Percentiles rank a stretch among this genome's conserved stretches.
Conservation (phyloP, 1,284 basidiomycete species). For the Waitea zeae region DNA sequence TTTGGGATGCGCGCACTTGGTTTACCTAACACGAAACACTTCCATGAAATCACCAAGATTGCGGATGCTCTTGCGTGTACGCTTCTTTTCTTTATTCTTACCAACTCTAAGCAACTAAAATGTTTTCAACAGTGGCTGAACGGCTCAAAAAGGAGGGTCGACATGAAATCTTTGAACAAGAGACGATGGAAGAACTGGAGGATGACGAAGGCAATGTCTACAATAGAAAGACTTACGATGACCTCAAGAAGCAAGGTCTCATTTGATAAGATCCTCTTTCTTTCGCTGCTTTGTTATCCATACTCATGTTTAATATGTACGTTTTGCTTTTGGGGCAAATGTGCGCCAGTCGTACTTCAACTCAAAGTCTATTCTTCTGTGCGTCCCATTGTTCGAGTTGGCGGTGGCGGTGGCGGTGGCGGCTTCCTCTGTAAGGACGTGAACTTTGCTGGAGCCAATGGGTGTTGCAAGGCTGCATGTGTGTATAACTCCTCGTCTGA, state of each 20-base stretch:
- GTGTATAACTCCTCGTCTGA: constrained; percentile 72
- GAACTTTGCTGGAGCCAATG: no score
- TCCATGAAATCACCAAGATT: constrained; percentile 96
- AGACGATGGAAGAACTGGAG: constrained; percentile 93
- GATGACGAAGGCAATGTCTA: constrained; percentile 96
- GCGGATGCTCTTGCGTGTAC: constrained; percentile 86
- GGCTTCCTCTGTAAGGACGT: no score
- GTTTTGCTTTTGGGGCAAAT: no score
- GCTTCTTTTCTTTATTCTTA: no score
- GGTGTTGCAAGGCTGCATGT: no score
- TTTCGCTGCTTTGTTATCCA: no score
- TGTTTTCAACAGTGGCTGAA: constrained; percentile 60
- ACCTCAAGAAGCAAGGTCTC: constrained; percentile 81
- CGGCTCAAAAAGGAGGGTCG: constrained; percentile 89
- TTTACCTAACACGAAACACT: constrained; percentile 96
- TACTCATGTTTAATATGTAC: no score
- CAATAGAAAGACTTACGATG: constrained; percentile 80
- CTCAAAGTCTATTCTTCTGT: no score
- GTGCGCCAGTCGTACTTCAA: no score
- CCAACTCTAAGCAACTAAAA: constrained; percentile 1
- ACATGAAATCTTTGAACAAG: constrained; percentile 79
- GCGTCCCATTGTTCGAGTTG: no score
- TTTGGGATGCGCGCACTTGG: constrained; percentile 98
- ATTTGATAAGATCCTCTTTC: no score
- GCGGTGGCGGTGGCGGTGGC: no score